These are phyloP conservation scores for Diplocarpon rosae DNA, from an alignment of 2,329 filamentous ascomycete species.

Conservation along the genomic window DNA sequence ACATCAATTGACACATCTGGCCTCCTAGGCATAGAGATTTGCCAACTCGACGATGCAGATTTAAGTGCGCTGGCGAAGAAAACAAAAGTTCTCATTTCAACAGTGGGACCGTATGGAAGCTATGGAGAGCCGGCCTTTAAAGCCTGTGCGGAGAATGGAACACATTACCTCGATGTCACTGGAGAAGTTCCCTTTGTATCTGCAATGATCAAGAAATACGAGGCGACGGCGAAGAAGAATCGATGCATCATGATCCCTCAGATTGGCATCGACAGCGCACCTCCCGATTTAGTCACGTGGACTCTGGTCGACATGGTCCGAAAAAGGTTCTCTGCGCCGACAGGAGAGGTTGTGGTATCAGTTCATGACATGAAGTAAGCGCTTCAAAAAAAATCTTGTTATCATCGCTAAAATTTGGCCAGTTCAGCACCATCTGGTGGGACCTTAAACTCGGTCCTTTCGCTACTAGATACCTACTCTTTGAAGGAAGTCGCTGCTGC, in stretches of 20 bases:
- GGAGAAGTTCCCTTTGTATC: conserved; percentile 48
- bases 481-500: conserved; percentile 37
- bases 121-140: conserved; percentile 49
- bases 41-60: conserved; percentile 35
- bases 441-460: conserved; percentile 57
- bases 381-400: neutral
- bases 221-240: conserved; percentile 37
- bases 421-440: conserved; percentile 49
- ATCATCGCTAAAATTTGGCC: conserved; percentile 10
- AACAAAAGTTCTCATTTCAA: conserved; percentile 44
- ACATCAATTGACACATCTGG: conserved; percentile 7
- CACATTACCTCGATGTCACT: conserved; percentile 54
- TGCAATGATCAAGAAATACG: conserved; percentile 51
- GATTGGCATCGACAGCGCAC: conserved; percentile 50
- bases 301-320: conserved; percentile 37
- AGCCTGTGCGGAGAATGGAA: conserved; percentile 50
- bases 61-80: conserved; percentile 42
- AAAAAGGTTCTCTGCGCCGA: conserved; percentile 37
- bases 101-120: conserved; percentile 46
- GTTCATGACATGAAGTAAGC: conserved; percentile 33
- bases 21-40: conserved; percentile 40
- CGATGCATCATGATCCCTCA: conserved; percentile 53
- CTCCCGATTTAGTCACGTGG: conserved; percentile 48
- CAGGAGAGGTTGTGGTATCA: conserved; percentile 43
- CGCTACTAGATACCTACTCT: conserved; percentile 41